Percentiles rank a stretch among this genome's conserved stretches.
phyloP scores from a whole-genome alignment of 345 rosid species.

The Syzygium aqueum region DNA sequence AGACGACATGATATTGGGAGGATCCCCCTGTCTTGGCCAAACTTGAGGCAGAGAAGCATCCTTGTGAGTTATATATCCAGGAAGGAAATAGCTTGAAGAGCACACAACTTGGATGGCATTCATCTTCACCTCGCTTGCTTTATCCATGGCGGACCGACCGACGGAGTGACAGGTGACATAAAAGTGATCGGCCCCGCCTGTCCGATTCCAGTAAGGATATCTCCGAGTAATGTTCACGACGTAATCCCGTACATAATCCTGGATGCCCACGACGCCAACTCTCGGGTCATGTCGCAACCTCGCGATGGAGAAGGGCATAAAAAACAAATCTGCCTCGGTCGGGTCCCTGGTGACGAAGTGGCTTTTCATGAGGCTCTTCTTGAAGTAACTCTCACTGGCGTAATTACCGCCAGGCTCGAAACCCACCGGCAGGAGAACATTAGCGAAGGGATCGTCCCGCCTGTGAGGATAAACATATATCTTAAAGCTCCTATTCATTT shows the following conservation, averaged over 20 bases:
- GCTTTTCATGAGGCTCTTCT: constrained; percentile 38
- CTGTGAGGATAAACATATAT: constrained; percentile 50
- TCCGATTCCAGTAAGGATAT: constrained; percentile 57
- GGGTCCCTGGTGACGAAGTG: constrained; percentile 44
- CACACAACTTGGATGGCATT: constrained; percentile 58
- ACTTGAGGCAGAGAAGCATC: constrained; percentile 53
- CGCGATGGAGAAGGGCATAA: constrained; percentile 51
- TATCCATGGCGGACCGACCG: constrained; percentile 41
- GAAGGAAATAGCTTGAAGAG: constrained; percentile 47
- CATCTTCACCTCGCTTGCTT: constrained; percentile 23
- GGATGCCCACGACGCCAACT: constrained; percentile 23
- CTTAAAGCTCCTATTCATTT: constrained; percentile 52
- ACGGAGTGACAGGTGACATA: constrained; percentile 57
- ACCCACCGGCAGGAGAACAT: constrained; percentile 34
- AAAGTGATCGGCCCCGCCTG: constrained; percentile 58
- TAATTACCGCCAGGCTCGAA: constrained; percentile 42
- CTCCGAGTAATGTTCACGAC: constrained; percentile 28
- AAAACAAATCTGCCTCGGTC: constrained; percentile 37
- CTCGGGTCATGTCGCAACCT: constrained; percentile 45
- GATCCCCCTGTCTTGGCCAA: constrained; percentile 54
- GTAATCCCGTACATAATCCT: constrained; percentile 31
- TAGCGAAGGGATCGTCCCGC: constrained; percentile 29
- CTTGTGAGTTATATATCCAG: constrained; percentile 46
- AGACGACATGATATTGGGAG: constrained; percentile 25
- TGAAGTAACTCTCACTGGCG: constrained; percentile 55